These are phyloP conservation scores for Paramecium octaurelia DNA, from an alignment of 73 alveolate species.

Conservation along the genomic window DNA sequence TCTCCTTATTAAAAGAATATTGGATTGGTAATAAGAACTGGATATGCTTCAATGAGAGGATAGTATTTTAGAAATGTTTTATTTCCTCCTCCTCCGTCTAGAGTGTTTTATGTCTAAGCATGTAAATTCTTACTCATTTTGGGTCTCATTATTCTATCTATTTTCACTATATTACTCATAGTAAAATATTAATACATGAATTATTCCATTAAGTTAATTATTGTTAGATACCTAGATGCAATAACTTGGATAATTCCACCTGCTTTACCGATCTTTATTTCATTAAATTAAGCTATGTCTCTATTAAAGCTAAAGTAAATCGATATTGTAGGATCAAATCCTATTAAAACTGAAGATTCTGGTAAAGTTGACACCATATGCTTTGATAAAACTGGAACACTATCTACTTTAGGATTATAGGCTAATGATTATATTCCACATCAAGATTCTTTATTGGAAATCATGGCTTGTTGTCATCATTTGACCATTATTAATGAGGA, in stretches of 20 bases:
- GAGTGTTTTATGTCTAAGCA: background rate
- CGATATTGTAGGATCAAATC: slow-evolving; percentile 47
- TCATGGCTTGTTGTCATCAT: slow-evolving; percentile 35
- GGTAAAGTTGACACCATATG: slow-evolving; percentile 76
- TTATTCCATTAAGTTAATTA: background rate
- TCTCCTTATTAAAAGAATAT: background rate
- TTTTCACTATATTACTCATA: slow-evolving; percentile 72
- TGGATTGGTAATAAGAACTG: slow-evolving; percentile 46
- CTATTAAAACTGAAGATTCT: slow-evolving; percentile 65
- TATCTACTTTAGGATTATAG: slow-evolving; percentile 51
- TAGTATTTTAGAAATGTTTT: slow-evolving; percentile 35
- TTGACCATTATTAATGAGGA: slow-evolving; percentile 45
- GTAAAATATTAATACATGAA: slow-evolving; percentile 63
- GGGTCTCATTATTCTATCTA: background rate
- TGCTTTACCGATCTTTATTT: slow-evolving; percentile 41
- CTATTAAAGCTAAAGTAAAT: background rate
- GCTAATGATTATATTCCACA: slow-evolving; percentile 32
- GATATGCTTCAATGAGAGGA: slow-evolving; percentile 49
- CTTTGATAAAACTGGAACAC: slow-evolving; percentile 82
- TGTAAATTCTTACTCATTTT: background rate
- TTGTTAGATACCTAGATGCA: slow-evolving; percentile 60
- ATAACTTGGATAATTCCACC: slow-evolving; percentile 56
- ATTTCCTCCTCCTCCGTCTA: slow-evolving; percentile 16
- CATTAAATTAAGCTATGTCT: slow-evolving; percentile 7
- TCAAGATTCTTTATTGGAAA: background rate